Base-by-base conservation (phyloP, 2,329 filamentous ascomycete genomes). In the Blumeriella jaapii region DNA sequence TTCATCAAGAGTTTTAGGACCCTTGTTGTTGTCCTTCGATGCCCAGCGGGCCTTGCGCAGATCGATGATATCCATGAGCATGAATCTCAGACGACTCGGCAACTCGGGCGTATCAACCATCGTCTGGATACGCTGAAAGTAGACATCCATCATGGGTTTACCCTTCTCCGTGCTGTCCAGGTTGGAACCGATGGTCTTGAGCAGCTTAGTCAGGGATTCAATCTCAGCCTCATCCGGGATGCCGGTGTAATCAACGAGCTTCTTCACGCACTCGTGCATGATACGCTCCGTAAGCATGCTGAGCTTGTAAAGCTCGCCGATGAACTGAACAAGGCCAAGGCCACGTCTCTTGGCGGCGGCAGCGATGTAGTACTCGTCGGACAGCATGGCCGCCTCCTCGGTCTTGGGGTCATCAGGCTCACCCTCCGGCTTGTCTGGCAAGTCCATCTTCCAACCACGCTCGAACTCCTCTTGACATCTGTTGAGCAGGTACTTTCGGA, bases 261-360 rank as follows among this genome's bases (percentile, higher is more conserved):
- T 94, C 65, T 86, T 80, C 17, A 98, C 86, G 71, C 91, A 98
- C 62, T 95, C 85, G 67, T 98, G 89, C 91, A 98, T 98, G 63
- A 98, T 98, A 59, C 89, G 83, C 61, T 95, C 84, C 42, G 91
- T 98, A 60, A 98, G 73, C 91, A 98, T 98, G 58, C 82, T 79
- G 42, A 98, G 77, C 70, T 96, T 98, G 75, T 93, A 98, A 29
- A 98, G 75, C 64, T 98, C 91, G 67, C 91, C 91, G 56, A 98
- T 98, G 65, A 98, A 98, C 63, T 95, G 89, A 46, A 98, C 89
- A 14, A 98, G 74, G 78, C 91, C 91, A 46, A 98, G 82, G 64
- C 91, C 91, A 61, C 86, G 82, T 63, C 91, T 80, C 70, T 98
- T 98, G 55, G 87, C 87, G 39, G 89, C 87, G 31, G 87, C 89